phyloP scores from a whole-genome alignment of 2,329 filamentous ascomycete genomes.

The Ophiostoma triangulosporum region DNA sequence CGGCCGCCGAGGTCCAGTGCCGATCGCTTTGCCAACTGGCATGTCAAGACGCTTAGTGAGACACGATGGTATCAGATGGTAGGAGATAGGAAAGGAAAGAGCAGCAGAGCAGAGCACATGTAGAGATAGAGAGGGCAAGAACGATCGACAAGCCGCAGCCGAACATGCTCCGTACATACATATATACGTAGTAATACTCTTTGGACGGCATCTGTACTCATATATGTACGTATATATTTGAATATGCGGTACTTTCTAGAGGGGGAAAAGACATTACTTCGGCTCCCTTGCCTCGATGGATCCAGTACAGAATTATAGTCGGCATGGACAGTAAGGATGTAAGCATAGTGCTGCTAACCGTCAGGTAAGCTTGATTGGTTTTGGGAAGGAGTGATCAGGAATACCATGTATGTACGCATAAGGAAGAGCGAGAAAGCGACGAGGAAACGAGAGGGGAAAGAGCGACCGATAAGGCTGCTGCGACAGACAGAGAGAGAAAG shows the following conservation, averaged over 20 bases:
- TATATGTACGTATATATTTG: too few species aligned
- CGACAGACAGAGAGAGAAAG: neutral
- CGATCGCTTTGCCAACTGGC: neutral
- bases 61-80: neutral
- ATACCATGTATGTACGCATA: too few species aligned
- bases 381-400: neutral
- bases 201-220: too few species aligned
- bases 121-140: neutral
- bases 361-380: neutral
- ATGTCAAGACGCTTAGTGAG: neutral
- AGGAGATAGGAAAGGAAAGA: neutral
- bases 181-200: too few species aligned
- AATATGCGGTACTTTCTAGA: neutral
- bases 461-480: slow-evolving; percentile 3
- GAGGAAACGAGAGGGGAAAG: neutral
- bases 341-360: too few species aligned
- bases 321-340: too few species aligned
- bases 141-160: neutral
- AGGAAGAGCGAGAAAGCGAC: neutral
- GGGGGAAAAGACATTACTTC: neutral
- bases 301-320: too few species aligned
- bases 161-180: neutral
- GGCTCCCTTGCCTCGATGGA: neutral
- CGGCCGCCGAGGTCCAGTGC: neutral
- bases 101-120: neutral